Evolutionary conservation across 169 alveolate genomes (phyloP).

Genomic region (Babesia caballi): DNA sequence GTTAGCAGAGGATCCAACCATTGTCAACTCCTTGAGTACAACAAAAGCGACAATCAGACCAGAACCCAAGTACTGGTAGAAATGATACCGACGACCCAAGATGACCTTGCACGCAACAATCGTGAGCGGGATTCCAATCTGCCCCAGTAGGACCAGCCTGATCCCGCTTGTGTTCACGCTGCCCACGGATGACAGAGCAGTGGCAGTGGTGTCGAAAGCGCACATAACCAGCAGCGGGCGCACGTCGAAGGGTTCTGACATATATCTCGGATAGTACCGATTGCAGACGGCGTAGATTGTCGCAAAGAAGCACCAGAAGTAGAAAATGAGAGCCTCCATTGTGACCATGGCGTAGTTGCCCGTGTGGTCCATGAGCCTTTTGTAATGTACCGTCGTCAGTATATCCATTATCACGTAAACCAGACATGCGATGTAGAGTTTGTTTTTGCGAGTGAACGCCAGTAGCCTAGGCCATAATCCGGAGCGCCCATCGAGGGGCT

Average conservation of each 20-base stretch:
- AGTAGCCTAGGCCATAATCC: background rate
- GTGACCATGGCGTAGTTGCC: constrained; percentile 55
- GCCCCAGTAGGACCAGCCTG: constrained; percentile 53
- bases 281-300: constrained; percentile 4
- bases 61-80: constrained; percentile 50
- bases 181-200: constrained; percentile 47
- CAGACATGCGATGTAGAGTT: constrained; percentile 20
- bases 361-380: constrained; percentile 61
- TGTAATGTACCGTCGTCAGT: constrained; percentile 43
- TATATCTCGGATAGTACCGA: constrained; percentile 13
- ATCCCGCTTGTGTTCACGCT: constrained; percentile 63
- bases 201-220: constrained; percentile 37
- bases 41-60: constrained; percentile 33
- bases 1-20: background rate
- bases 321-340: constrained; percentile 20
- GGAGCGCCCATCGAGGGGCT: background rate
- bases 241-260: constrained; percentile 43
- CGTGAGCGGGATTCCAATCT: constrained; percentile 60
- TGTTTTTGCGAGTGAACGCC: background rate
- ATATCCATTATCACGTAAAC: constrained; percentile 55
- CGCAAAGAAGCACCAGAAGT: constrained; percentile 2
- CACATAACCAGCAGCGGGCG: constrained; percentile 30
- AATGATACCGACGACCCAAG: constrained; percentile 38
- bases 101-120: constrained; percentile 48
- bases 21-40: constrained; percentile 26